These are phyloP conservation scores for Clarireedia homoeocarpa DNA, from an alignment of 2,329 filamentous ascomycete species.

Conservation along the genomic window DNA sequence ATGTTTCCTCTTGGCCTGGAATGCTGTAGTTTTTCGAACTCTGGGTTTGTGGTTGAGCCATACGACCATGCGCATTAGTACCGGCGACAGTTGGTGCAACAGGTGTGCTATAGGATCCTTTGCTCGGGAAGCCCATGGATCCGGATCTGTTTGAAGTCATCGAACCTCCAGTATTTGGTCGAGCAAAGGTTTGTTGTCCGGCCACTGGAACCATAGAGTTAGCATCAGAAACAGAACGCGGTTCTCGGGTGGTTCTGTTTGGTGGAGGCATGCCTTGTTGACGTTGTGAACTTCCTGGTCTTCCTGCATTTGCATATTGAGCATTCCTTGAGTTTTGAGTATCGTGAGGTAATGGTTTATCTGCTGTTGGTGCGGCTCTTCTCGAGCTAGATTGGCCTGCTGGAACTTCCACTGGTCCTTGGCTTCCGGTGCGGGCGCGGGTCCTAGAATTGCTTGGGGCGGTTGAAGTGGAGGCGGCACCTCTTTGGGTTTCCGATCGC, in stretches of 20 bases:
- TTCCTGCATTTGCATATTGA: conserved; percentile 40
- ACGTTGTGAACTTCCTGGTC: conserved; percentile 24
- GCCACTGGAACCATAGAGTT: conserved; percentile 42
- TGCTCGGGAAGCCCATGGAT: conserved; percentile 54
- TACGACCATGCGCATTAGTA: conserved; percentile 81
- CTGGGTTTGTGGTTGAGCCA: conserved; percentile 68
- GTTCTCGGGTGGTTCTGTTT: conserved; percentile 40
- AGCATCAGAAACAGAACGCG: conserved; percentile 47
- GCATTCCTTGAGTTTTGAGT: conserved; percentile 42
- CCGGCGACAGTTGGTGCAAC: conserved; percentile 78
- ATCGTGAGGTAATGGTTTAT: conserved; percentile 55
- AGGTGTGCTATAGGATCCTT: conserved; percentile 80
- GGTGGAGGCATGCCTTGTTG: conserved; percentile 38
- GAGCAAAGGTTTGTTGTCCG: conserved; percentile 32
- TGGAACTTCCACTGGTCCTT: conserved; percentile 41
- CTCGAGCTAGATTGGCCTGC: conserved; percentile 21
- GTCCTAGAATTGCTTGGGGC: conserved; percentile 35
- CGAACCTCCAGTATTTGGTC: conserved; percentile 77
- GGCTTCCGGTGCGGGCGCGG: conserved; percentile 45
- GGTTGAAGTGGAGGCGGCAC: conserved; percentile 25
- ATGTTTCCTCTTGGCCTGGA: conserved; percentile 47
- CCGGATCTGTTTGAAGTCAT: conserved; percentile 55
- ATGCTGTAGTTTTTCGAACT: conserved; percentile 62
- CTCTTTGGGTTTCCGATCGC: conserved; percentile 74
- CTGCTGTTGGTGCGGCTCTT: conserved; percentile 34